These are phyloP conservation scores for Kokia cookei DNA, from an alignment of 441 rosid species.

Conservation along the genomic window DNA sequence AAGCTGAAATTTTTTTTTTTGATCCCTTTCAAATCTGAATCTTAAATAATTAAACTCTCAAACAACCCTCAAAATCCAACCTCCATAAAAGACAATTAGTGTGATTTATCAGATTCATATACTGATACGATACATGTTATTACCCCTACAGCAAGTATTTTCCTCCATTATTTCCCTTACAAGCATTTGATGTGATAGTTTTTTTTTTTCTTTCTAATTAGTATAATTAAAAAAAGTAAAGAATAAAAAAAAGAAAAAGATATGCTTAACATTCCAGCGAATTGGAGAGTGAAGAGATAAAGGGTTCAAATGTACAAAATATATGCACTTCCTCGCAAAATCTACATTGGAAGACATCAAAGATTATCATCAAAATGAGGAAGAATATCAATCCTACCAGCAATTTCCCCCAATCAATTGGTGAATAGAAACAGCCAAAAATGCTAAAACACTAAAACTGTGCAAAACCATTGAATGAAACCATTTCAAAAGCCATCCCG, in stretches of 20 bases:
- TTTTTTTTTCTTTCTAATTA: background rate
- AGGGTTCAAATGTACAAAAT: background rate
- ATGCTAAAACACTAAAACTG: background rate
- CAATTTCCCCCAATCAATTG: conserved; percentile 5
- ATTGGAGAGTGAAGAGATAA: background rate
- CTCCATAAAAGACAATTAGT: too few species aligned
- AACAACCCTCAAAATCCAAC: too few species aligned
- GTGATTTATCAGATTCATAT: too few species aligned
- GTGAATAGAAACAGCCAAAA: background rate
- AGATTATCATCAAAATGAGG: conserved; percentile 12
- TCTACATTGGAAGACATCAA: background rate
- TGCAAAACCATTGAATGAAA: background rate
- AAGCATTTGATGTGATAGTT: background rate
- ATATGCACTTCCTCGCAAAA: background rate
- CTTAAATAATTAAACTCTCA: too few species aligned
- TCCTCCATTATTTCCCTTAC: background rate
- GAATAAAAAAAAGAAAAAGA: background rate
- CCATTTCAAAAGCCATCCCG: conserved; percentile 8
- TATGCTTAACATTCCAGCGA: background rate
- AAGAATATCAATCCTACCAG: background rate
- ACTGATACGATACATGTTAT: too few species aligned
- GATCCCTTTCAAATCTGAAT: too few species aligned
- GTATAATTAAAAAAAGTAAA: background rate
- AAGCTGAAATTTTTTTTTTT: too few species aligned
- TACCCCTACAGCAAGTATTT: background rate